phyloP scores from a whole-genome alignment of 331 rosid species.

The Arachis monticola region DNA sequence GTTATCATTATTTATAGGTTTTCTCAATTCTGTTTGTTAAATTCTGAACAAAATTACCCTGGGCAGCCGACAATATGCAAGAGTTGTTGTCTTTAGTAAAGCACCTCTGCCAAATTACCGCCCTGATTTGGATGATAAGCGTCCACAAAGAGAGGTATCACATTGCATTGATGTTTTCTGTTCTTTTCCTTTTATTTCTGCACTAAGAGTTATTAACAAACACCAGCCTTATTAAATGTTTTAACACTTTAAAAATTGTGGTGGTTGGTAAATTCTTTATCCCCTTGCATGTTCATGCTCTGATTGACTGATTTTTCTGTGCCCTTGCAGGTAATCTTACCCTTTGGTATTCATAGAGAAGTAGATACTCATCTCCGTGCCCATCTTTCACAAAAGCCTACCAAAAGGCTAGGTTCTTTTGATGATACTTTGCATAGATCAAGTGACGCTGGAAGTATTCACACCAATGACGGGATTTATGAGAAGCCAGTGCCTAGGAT shows the following conservation, averaged over 20 bases:
- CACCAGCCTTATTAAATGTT: conserved; percentile 23
- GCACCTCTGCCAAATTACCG: conserved; percentile 88
- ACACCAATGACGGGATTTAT: conserved; percentile 44
- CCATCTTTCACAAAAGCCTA: conserved; percentile 68
- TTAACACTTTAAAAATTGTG: conserved; percentile 22
- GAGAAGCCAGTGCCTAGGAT: conserved; percentile 62
- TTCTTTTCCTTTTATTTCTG: too few relatives aligned
- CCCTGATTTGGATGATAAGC: conserved; percentile 87
- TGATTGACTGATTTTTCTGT: conserved; percentile 29
- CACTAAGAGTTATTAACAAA: not conserved
- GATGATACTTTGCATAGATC: conserved; percentile 49
- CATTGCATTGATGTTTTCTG: not conserved
- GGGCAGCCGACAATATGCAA: conserved; percentile 86
- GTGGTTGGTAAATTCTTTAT: conserved; percentile 19
- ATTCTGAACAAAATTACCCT: conserved; percentile 34
- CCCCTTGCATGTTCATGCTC: not conserved
- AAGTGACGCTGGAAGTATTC: conserved; percentile 46
- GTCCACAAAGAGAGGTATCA: conserved; percentile 93
- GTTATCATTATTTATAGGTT: not conserved
- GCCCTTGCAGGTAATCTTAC: conserved; percentile 71
- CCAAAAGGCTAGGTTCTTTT: conserved; percentile 42
- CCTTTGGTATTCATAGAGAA: conserved; percentile 72
- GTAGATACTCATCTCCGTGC: conserved; percentile 72
- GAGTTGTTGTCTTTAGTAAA: conserved; percentile 85
- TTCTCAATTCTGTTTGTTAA: not conserved